Evolutionary conservation across 108 stramenopile genomes (phyloP).

Genomic region (Aurantiochytrium sp.): DNA sequence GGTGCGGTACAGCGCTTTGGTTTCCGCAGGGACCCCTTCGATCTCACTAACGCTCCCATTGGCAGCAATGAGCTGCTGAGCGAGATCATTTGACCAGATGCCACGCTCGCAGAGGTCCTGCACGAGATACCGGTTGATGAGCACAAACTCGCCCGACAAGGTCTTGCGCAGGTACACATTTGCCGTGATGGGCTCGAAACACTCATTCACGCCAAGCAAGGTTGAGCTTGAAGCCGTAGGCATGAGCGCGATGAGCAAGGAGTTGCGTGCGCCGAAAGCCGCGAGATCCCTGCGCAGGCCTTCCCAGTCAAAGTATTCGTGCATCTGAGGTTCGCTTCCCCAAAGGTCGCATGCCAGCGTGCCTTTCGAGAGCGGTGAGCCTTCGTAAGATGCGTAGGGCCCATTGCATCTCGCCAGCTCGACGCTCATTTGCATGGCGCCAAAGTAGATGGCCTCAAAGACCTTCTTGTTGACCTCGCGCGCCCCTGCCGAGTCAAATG

Average conservation of each 20-base stretch:
- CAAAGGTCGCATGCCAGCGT: constrained; percentile 83
- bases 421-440: constrained; percentile 71
- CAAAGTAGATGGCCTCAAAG: constrained; percentile 58
- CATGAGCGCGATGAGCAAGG: constrained; percentile 63
- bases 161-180: constrained; percentile 90
- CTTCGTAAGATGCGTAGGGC: constrained; percentile 72
- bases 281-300: constrained; percentile 63
- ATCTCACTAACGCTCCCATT: constrained; percentile 78
- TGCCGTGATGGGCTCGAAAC: constrained; percentile 90
- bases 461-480: constrained; percentile 60
- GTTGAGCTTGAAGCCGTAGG: constrained; percentile 62
- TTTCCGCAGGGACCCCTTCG: constrained; percentile 57
- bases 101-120: constrained; percentile 85
- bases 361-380: constrained; percentile 81
- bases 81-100: constrained; percentile 77
- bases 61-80: constrained; percentile 86
- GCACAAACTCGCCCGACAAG: constrained; percentile 89
- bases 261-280: constrained; percentile 73
- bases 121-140: constrained; percentile 89
- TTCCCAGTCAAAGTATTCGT: constrained; percentile 75
- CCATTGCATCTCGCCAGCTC: constrained; percentile 80
- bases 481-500: constrained; percentile 76
- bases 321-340: constrained; percentile 57
- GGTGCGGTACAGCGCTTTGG: constrained; percentile 91
- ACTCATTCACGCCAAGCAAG: constrained; percentile 93